Conservation (phyloP, 768 basidiomycete genomes). For the Phylloporus sp. region DNA sequence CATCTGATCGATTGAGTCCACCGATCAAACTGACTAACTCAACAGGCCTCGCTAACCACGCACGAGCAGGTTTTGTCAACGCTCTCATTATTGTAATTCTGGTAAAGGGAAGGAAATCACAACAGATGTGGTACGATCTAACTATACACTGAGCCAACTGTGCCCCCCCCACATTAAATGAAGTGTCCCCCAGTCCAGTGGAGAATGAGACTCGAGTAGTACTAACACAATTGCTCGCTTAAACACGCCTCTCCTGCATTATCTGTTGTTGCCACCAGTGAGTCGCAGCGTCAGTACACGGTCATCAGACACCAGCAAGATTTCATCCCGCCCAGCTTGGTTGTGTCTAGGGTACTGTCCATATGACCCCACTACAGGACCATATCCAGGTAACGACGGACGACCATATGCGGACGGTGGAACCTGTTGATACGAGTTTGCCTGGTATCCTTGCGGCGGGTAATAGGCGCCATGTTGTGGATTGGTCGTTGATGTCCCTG, state of each 20-base stretch:
- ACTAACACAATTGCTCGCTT: slow-evolving; percentile 5
- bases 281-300: slow-evolving; percentile 70
- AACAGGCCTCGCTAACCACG: too few species aligned
- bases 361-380: slow-evolving; percentile 27
- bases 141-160: slow-evolving; percentile 19
- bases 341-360: slow-evolving; percentile 43
- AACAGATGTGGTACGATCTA: slow-evolving; percentile 27
- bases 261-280: slow-evolving; percentile 27
- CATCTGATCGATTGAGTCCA: too few species aligned
- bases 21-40: too few species aligned
- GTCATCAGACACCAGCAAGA: slow-evolving; percentile 88
- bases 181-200: slow-evolving; percentile 10
- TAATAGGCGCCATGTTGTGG: slow-evolving; percentile 36
- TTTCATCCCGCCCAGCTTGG: slow-evolving; percentile 71
- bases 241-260: background rate
- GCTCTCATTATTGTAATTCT: too few species aligned
- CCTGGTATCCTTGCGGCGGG: slow-evolving; percentile 25
- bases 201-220: slow-evolving; percentile 13
- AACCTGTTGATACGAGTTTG: slow-evolving; percentile 32
- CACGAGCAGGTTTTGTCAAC: too few species aligned
- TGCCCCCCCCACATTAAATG: slow-evolving; percentile 4
- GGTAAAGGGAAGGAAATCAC: slow-evolving; percentile 17
- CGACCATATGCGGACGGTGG: slow-evolving; percentile 27
- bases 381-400: slow-evolving; percentile 26
- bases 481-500: slow-evolving; percentile 60